A percentile compares a stretch with the other conserved stretches of the same genome.
phyloP scores from a whole-genome alignment of 768 basidiomycete genomes.

The Suillus occidentalis region DNA sequence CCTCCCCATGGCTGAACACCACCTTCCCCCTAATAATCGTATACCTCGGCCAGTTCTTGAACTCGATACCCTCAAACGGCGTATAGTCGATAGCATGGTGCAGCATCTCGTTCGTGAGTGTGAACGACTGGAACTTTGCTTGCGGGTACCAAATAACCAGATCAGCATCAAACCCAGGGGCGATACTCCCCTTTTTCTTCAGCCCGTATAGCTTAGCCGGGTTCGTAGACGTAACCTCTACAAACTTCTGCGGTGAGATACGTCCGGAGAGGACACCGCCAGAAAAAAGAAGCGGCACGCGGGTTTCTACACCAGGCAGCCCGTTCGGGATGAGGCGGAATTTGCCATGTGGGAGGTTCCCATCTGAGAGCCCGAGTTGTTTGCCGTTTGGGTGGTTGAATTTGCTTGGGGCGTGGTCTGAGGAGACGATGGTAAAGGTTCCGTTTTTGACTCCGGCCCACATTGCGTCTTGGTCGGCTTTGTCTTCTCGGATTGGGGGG shows the following conservation, averaged over 20 bases:
- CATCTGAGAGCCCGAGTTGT: conserved; percentile 18
- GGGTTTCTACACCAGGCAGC: conserved; percentile 35
- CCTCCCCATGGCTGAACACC: conserved; percentile 18
- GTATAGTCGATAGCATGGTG: conserved; percentile 34
- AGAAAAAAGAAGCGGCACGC: conserved; percentile 32
- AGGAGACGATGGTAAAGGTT: conserved; percentile 32
- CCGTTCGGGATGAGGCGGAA: conserved; percentile 36
- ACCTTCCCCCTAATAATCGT: conserved; percentile 22
- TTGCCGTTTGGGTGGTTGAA: conserved; percentile 30
- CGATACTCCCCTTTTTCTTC: conserved; percentile 34
- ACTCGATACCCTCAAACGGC: conserved; percentile 34
- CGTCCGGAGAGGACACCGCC: conserved; percentile 31
- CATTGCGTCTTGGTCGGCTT: conserved; percentile 17
- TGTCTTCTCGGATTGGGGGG: conserved; percentile 17
- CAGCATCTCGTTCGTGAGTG: conserved; percentile 25
- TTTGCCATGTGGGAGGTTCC: conserved; percentile 27
- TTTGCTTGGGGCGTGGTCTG: conserved; percentile 33
- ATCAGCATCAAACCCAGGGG: conserved; percentile 36
- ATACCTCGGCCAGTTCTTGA: conserved; percentile 34
- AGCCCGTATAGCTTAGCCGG: conserved; percentile 36
- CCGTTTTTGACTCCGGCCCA: conserved; percentile 19
- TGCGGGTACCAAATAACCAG: conserved; percentile 30
- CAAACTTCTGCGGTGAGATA: conserved; percentile 31
- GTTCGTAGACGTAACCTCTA: conserved; percentile 34
- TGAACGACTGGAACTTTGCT: conserved; percentile 12